These are phyloP conservation scores for Cymodocea nodosa DNA, from an alignment of 116 monocot species.

Conservation along the genomic window DNA sequence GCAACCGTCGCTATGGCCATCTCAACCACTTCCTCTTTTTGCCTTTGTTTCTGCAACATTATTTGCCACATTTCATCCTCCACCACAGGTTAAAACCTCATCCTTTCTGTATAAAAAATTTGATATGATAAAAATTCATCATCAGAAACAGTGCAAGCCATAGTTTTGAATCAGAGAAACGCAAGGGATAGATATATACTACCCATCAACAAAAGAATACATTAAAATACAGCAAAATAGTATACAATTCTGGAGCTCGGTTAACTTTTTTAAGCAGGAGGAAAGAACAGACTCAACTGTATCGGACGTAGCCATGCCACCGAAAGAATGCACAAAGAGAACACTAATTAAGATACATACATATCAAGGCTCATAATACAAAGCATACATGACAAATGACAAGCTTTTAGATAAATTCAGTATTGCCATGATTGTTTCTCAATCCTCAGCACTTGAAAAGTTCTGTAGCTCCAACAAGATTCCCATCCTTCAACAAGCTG, in stretches of 20 bases:
- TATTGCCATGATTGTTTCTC: not conserved
- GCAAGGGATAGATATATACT: too few species aligned
- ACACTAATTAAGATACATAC: not conserved
- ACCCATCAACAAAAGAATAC: too few species aligned
- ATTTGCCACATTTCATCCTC: too few species aligned
- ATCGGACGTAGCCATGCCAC: not conserved
- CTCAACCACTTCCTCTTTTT: too few species aligned
- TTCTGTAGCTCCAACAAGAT: not conserved
- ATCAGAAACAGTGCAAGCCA: too few species aligned
- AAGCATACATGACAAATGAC: not conserved
- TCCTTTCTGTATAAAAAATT: too few species aligned
- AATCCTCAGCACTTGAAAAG: not conserved
- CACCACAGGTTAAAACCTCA: too few species aligned
- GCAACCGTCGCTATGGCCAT: too few species aligned
- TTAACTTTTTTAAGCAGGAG: not conserved
- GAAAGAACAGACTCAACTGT: not conserved
- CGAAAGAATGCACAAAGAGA: constrained; percentile 2
- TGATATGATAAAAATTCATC: too few species aligned
- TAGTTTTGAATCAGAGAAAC: too few species aligned
- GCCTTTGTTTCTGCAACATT: too few species aligned
- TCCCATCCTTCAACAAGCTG: not conserved
- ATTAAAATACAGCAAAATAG: not conserved
- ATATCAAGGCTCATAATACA: not conserved
- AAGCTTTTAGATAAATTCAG: not conserved
- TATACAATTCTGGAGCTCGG: constrained; percentile 1